Evolutionary conservation across 192 early-diverging fungal genomes (phyloP).

Genomic region (Backusella parvicylindrica): DNA sequence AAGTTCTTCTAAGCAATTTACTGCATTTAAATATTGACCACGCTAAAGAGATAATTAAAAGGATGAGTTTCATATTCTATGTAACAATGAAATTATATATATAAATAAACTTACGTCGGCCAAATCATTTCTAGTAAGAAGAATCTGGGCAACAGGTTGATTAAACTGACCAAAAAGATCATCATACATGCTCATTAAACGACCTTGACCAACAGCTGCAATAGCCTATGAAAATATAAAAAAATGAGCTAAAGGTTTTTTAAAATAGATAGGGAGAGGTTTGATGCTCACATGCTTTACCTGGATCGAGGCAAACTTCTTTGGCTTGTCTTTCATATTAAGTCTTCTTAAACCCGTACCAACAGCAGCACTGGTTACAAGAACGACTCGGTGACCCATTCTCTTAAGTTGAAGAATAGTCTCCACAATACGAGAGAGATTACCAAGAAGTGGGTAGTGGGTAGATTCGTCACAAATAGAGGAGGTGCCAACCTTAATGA

Average conservation of each 20-base stretch:
- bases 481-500: constrained; percentile 92
- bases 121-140: constrained; percentile 89
- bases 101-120: constrained; percentile 65
- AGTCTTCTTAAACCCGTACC: constrained; percentile 85
- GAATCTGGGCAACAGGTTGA: constrained; percentile 91
- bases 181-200: constrained; percentile 95
- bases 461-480: constrained; percentile 94
- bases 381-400: constrained; percentile 80
- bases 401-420: constrained; percentile 80
- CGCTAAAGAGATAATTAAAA: constrained; percentile 52
- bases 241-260: background rate
- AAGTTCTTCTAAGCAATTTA: constrained; percentile 88
- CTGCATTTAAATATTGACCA: constrained; percentile 94
- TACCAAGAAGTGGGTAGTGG: constrained; percentile 82
- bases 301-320: constrained; percentile 70
- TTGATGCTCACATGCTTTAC: constrained; percentile 29
- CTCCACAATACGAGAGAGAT: constrained; percentile 89
- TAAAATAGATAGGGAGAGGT: background rate
- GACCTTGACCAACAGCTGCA: constrained; percentile 95
- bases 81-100: constrained; percentile 2
- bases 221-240: constrained; percentile 60
- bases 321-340: constrained; percentile 73
- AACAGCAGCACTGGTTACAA: constrained; percentile 92
- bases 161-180: constrained; percentile 90
- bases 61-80: background rate